Evolutionary conservation across 331 rosid species (phyloP).

Genomic region (Saraca asoca): DNA sequence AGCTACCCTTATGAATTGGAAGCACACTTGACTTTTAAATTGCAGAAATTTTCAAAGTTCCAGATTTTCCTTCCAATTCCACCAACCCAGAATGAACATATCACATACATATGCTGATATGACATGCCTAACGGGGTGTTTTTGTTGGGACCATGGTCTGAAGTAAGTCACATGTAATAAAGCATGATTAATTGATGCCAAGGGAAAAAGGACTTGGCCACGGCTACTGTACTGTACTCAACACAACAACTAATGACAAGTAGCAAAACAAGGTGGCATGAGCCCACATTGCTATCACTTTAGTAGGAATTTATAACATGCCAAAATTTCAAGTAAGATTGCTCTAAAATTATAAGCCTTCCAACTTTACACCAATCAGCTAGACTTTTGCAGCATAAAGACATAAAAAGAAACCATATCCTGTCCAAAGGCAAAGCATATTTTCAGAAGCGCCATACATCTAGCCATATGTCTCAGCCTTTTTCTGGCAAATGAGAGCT

Average conservation of each 20-base stretch:
- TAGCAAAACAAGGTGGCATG: constrained; percentile 56
- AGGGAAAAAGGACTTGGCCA: constrained; percentile 39
- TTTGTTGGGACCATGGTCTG: constrained; percentile 48
- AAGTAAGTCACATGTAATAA: constrained; percentile 53
- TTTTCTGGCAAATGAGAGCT: constrained; percentile 35
- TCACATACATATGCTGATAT: constrained; percentile 23
- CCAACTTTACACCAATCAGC: constrained; percentile 42
- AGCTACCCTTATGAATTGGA: constrained; percentile 13
- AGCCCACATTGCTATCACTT: constrained; percentile 56
- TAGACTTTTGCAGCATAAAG: constrained; percentile 46
- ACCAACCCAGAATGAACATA: constrained; percentile 29
- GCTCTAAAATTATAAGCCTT: constrained; percentile 42
- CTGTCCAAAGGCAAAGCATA: constrained; percentile 47
- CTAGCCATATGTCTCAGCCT: constrained; percentile 29
- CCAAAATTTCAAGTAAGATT: constrained; percentile 47
- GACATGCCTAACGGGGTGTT: constrained; percentile 44
- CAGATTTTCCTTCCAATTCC: constrained; percentile 15
- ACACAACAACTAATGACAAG: constrained; percentile 49
- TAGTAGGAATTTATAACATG: constrained; percentile 49
- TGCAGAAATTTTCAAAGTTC: constrained; percentile 15
- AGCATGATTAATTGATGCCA: constrained; percentile 47
- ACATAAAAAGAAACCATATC: constrained; percentile 39
- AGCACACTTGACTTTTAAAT: constrained; percentile 4
- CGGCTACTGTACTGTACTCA: constrained; percentile 40
- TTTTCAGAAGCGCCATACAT: constrained; percentile 31